Evolutionary conservation across 148 eudicot genomes (phyloP).

Genomic region (Rhododendron kiyosumense): DNA sequence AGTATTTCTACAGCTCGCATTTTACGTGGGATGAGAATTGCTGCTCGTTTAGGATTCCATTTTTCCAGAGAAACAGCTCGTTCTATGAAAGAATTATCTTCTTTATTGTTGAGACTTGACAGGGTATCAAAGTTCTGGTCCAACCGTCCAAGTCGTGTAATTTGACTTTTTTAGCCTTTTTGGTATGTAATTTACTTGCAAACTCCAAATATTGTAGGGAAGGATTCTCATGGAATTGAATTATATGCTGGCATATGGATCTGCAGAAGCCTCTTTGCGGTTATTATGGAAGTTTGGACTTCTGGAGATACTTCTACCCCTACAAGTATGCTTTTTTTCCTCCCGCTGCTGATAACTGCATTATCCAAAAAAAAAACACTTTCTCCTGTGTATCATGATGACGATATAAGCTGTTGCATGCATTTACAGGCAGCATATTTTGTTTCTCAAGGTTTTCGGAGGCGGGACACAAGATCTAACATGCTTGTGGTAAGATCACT

Average conservation of each 20-base stretch:
- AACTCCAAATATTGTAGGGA: slow-evolving; percentile 33
- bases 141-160: neutral
- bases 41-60: slow-evolving; percentile 70
- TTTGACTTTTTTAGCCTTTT: neutral
- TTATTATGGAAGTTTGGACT: slow-evolving; percentile 85
- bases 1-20: slow-evolving; percentile 62
- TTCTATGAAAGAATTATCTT: slow-evolving; percentile 44
- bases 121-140: slow-evolving; percentile 41
- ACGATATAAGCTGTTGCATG: slow-evolving; percentile 8
- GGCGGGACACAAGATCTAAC: slow-evolving; percentile 77
- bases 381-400: neutral
- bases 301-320: slow-evolving; percentile 74
- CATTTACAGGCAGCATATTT: slow-evolving; percentile 82
- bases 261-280: slow-evolving; percentile 86
- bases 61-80: slow-evolving; percentile 65
- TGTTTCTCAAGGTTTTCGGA: slow-evolving; percentile 57
- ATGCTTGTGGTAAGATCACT: slow-evolving; percentile 87
- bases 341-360: slow-evolving; percentile 23
- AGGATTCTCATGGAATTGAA: slow-evolving; percentile 89
- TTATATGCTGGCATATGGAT: slow-evolving; percentile 94
- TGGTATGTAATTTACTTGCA: neutral
- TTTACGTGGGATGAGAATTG: slow-evolving; percentile 82
- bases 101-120: slow-evolving; percentile 59
- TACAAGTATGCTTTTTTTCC: slow-evolving; percentile 51
- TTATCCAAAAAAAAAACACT: neutral